Conservation (phyloP, 768 basidiomycete species). For the Tubosaeta brunneosetosa region DNA sequence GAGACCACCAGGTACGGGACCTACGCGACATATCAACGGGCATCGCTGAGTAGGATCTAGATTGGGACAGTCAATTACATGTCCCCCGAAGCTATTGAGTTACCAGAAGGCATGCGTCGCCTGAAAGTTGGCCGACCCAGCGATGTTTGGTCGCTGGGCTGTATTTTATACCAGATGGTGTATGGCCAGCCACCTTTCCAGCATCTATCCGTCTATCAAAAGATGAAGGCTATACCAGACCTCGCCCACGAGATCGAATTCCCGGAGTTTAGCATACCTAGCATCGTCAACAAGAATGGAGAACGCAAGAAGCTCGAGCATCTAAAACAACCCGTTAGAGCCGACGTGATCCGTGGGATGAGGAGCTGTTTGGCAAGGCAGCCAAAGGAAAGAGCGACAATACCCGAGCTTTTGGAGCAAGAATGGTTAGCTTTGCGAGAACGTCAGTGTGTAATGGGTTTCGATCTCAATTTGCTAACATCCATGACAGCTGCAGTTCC, state of each 20-base stretch:
- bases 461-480: background rate
- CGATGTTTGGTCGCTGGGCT: slow-evolving; percentile 97
- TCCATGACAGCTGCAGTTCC: slow-evolving; percentile 22
- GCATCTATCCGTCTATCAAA: slow-evolving; percentile 74
- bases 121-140: slow-evolving; percentile 94
- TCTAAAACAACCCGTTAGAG: slow-evolving; percentile 63
- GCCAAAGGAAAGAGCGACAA: slow-evolving; percentile 81
- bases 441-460: slow-evolving; percentile 18
- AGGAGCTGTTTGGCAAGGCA: slow-evolving; percentile 73
- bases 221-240: slow-evolving; percentile 94
- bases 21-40: background rate
- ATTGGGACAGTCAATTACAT: slow-evolving; percentile 98
- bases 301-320: slow-evolving; percentile 56
- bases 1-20: slow-evolving; percentile 79
- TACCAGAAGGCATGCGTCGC: slow-evolving; percentile 79
- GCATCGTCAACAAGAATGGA: slow-evolving; percentile 31
- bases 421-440: slow-evolving; percentile 66
- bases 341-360: slow-evolving; percentile 77
- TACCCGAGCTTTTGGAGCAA: slow-evolving; percentile 80
- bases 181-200: slow-evolving; percentile 94
- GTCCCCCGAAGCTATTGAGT: slow-evolving; percentile 95
- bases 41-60: slow-evolving; percentile 35
- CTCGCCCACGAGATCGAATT: slow-evolving; percentile 73
- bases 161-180: slow-evolving; percentile 98
- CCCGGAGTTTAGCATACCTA: slow-evolving; percentile 58